A percentile compares a stretch with the other conserved stretches of the same genome.
phyloP scores from a whole-genome alignment of 768 basidiomycete genomes.

The Serendipita sp. region DNA sequence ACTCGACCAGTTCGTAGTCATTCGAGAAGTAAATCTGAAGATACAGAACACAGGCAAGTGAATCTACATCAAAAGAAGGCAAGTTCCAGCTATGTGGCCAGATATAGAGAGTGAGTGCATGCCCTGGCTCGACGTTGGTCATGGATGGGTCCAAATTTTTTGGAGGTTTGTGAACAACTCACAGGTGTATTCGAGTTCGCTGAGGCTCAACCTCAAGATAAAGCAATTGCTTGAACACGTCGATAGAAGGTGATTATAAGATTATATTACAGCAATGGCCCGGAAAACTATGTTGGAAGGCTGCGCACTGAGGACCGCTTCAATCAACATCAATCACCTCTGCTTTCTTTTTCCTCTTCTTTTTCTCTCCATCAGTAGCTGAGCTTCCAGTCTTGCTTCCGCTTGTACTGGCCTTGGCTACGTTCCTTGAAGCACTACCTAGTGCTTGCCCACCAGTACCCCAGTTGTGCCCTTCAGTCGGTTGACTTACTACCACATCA shows the following conservation, averaged over 20 bases:
- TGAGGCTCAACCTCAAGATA: no score
- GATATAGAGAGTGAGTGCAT: neutral
- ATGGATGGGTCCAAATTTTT: no score
- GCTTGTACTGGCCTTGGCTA: neutral
- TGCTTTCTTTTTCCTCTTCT: neutral
- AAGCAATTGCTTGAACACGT: no score
- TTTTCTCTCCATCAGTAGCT: neutral
- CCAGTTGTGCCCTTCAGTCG: constrained; percentile 19
- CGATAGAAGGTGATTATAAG: no score
- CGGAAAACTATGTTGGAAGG: no score
- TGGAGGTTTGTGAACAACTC: no score
- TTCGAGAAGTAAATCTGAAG: neutral
- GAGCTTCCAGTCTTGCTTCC: neutral
- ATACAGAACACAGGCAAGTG: neutral
- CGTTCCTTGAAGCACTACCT: constrained; percentile 17
- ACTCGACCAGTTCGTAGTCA: neutral
- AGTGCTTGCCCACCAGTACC: constrained; percentile 31
- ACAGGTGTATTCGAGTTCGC: no score
- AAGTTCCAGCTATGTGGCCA: neutral
- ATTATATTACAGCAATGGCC: no score
- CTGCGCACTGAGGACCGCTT: neutral
- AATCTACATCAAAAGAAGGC: neutral
- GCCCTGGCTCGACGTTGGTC: no score
- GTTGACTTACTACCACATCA: constrained; percentile 24
- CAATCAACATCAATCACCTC: neutral